phyloP scores from a whole-genome alignment of 805 yeast species.

The Tetrapisispora phaffii region DNA sequence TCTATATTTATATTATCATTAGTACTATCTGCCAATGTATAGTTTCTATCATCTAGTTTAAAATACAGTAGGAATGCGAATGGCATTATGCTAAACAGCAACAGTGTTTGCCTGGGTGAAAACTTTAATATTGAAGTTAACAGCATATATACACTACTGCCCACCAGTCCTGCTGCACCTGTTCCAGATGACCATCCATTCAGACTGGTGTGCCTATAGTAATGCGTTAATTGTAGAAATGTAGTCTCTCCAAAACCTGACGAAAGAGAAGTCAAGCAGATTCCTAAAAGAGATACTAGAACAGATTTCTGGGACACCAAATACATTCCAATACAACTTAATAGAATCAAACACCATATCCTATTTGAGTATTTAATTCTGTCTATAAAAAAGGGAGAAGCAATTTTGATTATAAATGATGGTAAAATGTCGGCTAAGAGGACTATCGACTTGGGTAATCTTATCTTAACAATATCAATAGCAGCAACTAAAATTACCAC shows the following conservation, averaged over 20 bases:
- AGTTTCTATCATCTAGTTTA: conserved; percentile 12
- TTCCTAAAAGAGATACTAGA: conserved; percentile 47
- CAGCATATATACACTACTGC: conserved; percentile 61
- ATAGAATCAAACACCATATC: conserved; percentile 41
- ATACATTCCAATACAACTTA: conserved; percentile 70
- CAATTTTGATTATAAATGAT: conserved; percentile 56
- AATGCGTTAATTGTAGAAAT: conserved; percentile 79
- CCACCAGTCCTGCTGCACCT: conserved; percentile 89
- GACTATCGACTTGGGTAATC: conserved; percentile 77
- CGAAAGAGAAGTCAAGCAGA: conserved; percentile 67
- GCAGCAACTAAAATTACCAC: conserved; percentile 91
- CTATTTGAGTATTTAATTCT: conserved; percentile 47
- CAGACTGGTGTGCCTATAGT: conserved; percentile 48
- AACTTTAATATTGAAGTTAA: conserved; percentile 61
- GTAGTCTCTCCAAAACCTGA: conserved; percentile 90
- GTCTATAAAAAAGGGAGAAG: conserved; percentile 76
- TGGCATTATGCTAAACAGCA: conserved; percentile 50
- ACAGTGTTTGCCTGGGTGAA: conserved; percentile 43
- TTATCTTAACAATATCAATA: conserved; percentile 76
- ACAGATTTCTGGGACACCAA: conserved; percentile 34
- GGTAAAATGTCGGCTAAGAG: conserved; percentile 83
- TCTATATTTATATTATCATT: neutral
- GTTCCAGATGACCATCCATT: conserved; percentile 92
- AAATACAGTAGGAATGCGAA: conserved; percentile 38
- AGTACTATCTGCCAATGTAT: neutral